These are phyloP conservation scores for Fraxinus floribunda DNA, from an alignment of 305 asterid species.

Conservation along the genomic window DNA sequence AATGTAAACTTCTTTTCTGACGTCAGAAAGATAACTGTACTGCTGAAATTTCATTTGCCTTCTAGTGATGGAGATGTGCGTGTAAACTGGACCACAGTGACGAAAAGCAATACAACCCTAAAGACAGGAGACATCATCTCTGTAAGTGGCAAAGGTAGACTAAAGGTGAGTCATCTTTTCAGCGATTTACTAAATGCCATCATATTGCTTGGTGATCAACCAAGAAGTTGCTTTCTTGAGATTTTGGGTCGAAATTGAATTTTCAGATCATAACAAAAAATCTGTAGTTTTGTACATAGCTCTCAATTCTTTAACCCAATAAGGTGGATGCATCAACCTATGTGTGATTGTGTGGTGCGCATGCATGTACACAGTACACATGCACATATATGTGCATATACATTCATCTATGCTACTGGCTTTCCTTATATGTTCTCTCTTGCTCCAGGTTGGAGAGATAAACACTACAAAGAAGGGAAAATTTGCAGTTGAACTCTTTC, in stretches of 20 bases:
- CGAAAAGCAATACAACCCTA: constrained; percentile 65
- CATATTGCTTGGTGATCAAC: neutral
- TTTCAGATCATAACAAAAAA: neutral
- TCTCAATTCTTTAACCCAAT: neutral
- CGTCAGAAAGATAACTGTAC: neutral
- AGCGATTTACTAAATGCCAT: neutral
- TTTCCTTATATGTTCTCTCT: neutral
- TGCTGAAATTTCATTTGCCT: constrained; percentile 16
- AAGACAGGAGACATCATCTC: constrained; percentile 70
- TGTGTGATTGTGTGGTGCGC: neutral
- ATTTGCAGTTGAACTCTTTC: constrained; percentile 74
- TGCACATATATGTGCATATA: neutral
- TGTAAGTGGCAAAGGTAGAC: constrained; percentile 76
- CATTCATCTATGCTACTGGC: neutral
- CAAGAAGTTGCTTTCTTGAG: neutral
- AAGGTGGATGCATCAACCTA: neutral
- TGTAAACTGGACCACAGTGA: constrained; percentile 70
- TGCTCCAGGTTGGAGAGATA: constrained; percentile 70
- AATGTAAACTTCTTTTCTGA: neutral
- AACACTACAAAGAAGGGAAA: constrained; percentile 72
- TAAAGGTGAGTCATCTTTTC: constrained; percentile 48
- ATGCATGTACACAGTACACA: neutral
- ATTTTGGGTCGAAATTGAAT: neutral
- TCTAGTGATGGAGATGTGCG: constrained; percentile 85
- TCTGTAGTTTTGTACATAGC: neutral